Evolutionary conservation across 306 rosid species (phyloP), one percentile per base, ranked within the genome.

Genomic region (Morella rubra): DNA sequence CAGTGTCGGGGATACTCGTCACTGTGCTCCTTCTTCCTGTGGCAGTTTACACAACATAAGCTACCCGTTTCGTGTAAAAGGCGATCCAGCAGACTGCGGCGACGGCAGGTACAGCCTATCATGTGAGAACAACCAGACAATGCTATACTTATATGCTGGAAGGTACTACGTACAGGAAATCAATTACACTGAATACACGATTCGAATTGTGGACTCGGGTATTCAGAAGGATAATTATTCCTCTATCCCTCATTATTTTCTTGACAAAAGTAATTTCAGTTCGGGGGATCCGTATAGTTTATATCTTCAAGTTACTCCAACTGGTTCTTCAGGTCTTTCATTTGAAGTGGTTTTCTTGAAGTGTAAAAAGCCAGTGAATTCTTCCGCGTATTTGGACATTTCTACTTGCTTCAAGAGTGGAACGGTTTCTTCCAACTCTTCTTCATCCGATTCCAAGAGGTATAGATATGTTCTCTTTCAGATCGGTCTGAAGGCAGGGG

Each of bases 121-220:
- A 18, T 82, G 84, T 4, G 80, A 69, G 45, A 5, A 66, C 44
- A 59, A 65, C 50, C 40, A 42, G 12, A 45, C 66, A 7, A 44
- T 75, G 14, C 1, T 77, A 40, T n/a, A 54, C 32, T 53, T 19
- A 12, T 0, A 47, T 7, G 8, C 40, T 2, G 41, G 50, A 19
- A 73, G 54, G 56, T 85, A 52, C 70, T 18, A 73, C 3, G 84
- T 81, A 6, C 20, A 52, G 44, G 72, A 68, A 15, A 84, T 84
- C 49, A 71, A 78, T 45, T 78, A 84, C 78, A 1, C 55, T 14
- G 73, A 83, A 61, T 53, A 52, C 71, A 81, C 87, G 3, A 86
- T 86, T 58, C 72, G 78, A 27, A 0, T 86, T 9, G 77, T 73
- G 44, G 90, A 83, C 58, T 10, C 76, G 8, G 56, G 55, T 27